Conservation (phyloP, 208 protist genomes). For the Trypanosoma boissoni region DNA sequence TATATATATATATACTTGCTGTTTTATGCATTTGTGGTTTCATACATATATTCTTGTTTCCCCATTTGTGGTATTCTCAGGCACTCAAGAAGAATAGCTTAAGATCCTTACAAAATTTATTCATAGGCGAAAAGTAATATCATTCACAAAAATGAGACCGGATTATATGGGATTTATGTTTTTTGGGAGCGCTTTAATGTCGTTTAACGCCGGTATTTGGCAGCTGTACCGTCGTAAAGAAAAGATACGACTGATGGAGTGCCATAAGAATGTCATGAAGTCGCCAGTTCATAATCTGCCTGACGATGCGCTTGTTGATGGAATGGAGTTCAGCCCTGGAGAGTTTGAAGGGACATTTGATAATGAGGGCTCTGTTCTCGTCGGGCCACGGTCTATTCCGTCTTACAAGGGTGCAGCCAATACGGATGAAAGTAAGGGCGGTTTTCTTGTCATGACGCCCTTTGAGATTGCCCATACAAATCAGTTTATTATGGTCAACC, state of each 20-base stretch:
- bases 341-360: constrained; percentile 75
- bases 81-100: not conserved
- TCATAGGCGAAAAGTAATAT: too few species aligned
- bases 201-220: constrained; percentile 88
- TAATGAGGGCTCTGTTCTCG: constrained; percentile 81
- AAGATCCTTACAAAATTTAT: too few species aligned
- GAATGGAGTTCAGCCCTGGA: constrained; percentile 67
- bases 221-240: constrained; percentile 72
- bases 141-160: constrained; percentile 53
- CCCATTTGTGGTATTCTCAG: not conserved
- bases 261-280: constrained; percentile 75
- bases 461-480: constrained; percentile 71
- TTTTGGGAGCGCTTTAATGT: constrained; percentile 71
- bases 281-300: constrained; percentile 42
- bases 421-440: constrained; percentile 72
- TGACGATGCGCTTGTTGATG: constrained; percentile 31
- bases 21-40: not conserved
- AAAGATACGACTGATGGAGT: constrained; percentile 79
- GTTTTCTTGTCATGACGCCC: constrained; percentile 85
- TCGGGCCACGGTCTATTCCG: constrained; percentile 79
- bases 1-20: not conserved
- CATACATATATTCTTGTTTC: not conserved
- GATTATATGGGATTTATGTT: constrained; percentile 87
- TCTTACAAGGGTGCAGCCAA: constrained; percentile 74
- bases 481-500: constrained; percentile 83